Base-by-base conservation (phyloP, 2,329 filamentous ascomycete genomes). In the Pseudopithomyces maydicus region DNA sequence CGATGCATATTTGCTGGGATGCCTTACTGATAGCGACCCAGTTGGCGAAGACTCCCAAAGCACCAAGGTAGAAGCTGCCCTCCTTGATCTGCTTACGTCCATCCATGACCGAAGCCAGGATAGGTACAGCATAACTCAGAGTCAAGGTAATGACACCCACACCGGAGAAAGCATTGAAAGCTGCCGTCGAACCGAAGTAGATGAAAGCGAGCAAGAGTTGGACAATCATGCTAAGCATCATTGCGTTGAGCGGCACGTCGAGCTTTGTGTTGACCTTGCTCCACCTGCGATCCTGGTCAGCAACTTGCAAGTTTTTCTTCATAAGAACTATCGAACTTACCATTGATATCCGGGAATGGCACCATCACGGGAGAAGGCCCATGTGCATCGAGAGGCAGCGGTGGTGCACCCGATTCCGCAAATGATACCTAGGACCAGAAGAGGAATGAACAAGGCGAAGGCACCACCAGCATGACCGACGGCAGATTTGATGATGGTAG, bases 141-240 rank as follows among this genome's bases (percentile, higher is more conserved):
- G 88, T 91, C 70, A 88, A 78, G 68, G 83, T 88, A 68, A 90
- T 90, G 73, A 90, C 88, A 66, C 87, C 87, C 17, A 89, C 85
- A 58, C 87, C 86, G 0, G 85, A 88, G 74, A 90, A 90, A 55
- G 88, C 88, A 69, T 88, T 89, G 79, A 90, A 90, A n/a, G 88
- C 88, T 11, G 86, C 84, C 0, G 81, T 76, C 1, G 86, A 89
- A 45, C 88, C 88, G 61, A 91, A 89, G 78, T 90, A 89, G 72
- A 91, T 85, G 65, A 87, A 69, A 32, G 85, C 88, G 5, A 91
- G 83, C 14, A 84, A 49, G 54, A 90, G 81, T 74, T 90, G 82
- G 26, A 90, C 78, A 3, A 76, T 81, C 84, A 88, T 89, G 67
- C 83, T 85, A 54, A 90, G 82, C 84, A 90, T 87, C 87, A 90